Percentiles rank a stretch among this genome's conserved stretches.
Evolutionary conservation across 163 green algal genomes (phyloP).

Genomic region (Picocystis sp.): DNA sequence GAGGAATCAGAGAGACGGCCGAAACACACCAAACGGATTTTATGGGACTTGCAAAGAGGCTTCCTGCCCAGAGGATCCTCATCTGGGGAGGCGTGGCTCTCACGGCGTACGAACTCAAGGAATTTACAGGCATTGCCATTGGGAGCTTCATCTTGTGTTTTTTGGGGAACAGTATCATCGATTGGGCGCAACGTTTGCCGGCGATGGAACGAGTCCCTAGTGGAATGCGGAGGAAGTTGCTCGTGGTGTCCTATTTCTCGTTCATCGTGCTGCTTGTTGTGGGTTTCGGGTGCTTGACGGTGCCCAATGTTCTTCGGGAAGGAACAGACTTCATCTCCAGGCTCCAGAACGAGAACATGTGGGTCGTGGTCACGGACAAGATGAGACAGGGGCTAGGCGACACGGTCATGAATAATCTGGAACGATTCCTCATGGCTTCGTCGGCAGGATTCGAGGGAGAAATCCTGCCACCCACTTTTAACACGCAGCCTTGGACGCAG

Average conservation of each 20-base stretch:
- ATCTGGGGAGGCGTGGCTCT: too few species aligned
- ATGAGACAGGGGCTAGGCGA: conserved; percentile 62
- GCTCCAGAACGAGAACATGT: conserved; percentile 79
- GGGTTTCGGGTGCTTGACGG: conserved; percentile 63
- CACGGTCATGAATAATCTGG: conserved; percentile 74
- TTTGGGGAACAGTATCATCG: conserved; percentile 70
- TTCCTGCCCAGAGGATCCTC: too few species aligned
- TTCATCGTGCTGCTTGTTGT: conserved; percentile 43
- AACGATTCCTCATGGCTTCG: conserved; percentile 57
- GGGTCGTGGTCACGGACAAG: conserved; percentile 79
- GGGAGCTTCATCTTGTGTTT: conserved; percentile 79
- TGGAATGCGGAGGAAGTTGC: conserved; percentile 22
- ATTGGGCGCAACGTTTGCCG: conserved; percentile 14
- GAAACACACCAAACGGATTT: too few species aligned
- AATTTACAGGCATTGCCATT: conserved; percentile 43
- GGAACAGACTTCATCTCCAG: conserved; percentile 66
- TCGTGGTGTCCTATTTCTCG: conserved; percentile 58
- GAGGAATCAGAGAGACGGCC: too few species aligned
- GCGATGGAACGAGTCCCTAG: conserved; percentile 16
- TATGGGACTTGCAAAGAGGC: too few species aligned
- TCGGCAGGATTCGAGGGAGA: conserved; percentile 21
- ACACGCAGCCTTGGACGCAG: conserved; percentile 28
- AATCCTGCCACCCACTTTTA: neutral
- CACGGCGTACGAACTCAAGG: too few species aligned
- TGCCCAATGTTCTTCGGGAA: conserved; percentile 72